Conservation (phyloP, 345 rosid species). For the Melastoma malabathricum region DNA sequence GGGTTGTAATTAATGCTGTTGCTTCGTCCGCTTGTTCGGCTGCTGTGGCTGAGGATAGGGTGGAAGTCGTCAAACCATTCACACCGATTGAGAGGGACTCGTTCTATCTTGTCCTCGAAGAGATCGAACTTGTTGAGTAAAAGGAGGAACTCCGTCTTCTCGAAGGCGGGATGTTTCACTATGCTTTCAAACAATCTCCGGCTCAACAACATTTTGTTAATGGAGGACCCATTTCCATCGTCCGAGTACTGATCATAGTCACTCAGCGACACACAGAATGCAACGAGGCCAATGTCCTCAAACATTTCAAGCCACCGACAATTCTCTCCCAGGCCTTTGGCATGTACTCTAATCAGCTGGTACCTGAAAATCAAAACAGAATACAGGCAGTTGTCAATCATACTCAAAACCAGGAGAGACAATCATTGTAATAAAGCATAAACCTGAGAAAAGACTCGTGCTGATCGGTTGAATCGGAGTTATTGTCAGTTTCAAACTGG, state of each 20-base stretch:
- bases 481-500: slow-evolving; percentile 42
- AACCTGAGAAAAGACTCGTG: slow-evolving; percentile 67
- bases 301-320: slow-evolving; percentile 98
- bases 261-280: slow-evolving; percentile 66
- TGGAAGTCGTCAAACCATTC: slow-evolving; percentile 91
- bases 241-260: slow-evolving; percentile 60
- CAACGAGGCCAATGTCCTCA: slow-evolving; percentile 88
- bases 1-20: slow-evolving; percentile 57
- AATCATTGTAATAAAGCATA: slow-evolving; percentile 4
- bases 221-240: slow-evolving; percentile 32
- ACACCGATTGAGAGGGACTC: slow-evolving; percentile 44
- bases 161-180: slow-evolving; percentile 71
- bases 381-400: not conserved
- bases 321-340: slow-evolving; percentile 82
- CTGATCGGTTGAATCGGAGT: slow-evolving; percentile 31
- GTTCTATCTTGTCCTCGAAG: slow-evolving; percentile 75
- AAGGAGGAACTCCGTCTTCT: slow-evolving; percentile 78
- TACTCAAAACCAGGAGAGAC: no score
- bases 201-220: slow-evolving; percentile 67
- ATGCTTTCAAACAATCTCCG: slow-evolving; percentile 76
- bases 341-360: slow-evolving; percentile 77
- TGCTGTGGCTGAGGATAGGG: slow-evolving; percentile 58
- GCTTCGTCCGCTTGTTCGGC: slow-evolving; percentile 26
- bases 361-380: slow-evolving; percentile 35
- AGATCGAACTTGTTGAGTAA: slow-evolving; percentile 71